Percentiles rank a stretch among this genome's conserved stretches.
Evolutionary conservation across 202 grass and related monocot genomes (phyloP).

Genomic region (Setaria italica): DNA sequence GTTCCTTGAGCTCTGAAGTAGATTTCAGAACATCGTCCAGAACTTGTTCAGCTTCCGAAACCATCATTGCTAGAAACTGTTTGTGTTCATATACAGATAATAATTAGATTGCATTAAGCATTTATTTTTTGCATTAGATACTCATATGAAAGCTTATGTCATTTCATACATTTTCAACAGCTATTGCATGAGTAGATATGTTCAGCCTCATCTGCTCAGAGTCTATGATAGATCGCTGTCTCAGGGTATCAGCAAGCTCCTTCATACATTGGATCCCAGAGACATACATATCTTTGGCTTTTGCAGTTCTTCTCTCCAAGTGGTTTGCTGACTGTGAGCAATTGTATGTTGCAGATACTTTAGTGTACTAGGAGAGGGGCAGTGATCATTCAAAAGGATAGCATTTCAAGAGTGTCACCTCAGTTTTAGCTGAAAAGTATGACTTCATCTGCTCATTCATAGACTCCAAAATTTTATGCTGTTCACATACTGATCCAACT

Average conservation of each 20-base stretch:
- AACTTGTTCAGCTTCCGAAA: constrained; percentile 74
- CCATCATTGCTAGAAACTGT: constrained; percentile 72
- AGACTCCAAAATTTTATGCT: constrained; percentile 60
- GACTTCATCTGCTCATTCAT: constrained; percentile 63
- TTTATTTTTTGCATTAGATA: constrained; percentile 33
- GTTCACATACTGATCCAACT: constrained; percentile 66
- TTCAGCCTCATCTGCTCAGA: constrained; percentile 60
- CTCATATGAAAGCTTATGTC: constrained; percentile 24
- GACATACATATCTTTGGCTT: constrained; percentile 60
- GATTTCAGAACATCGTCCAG: constrained; percentile 62
- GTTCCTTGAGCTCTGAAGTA: constrained; percentile 66
- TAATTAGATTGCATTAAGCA: constrained; percentile 30
- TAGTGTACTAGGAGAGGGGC: constrained; percentile 23
- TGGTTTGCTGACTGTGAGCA: constrained; percentile 60
- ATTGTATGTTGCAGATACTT: constrained; percentile 29
- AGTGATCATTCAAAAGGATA: constrained; percentile 22
- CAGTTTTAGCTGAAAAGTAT: constrained; percentile 70
- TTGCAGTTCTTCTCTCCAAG: constrained; percentile 68
- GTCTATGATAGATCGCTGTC: constrained; percentile 49
- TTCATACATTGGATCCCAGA: constrained; percentile 65
- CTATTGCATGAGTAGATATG: constrained; percentile 55
- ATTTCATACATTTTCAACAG: constrained; percentile 73
- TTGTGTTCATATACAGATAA: constrained; percentile 32
- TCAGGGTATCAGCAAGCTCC: constrained; percentile 54
- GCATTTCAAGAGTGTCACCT: constrained; percentile 51